phyloP scores from a whole-genome alignment of 2,329 filamentous ascomycete species.

The Pseudogymnoascus sp. region DNA sequence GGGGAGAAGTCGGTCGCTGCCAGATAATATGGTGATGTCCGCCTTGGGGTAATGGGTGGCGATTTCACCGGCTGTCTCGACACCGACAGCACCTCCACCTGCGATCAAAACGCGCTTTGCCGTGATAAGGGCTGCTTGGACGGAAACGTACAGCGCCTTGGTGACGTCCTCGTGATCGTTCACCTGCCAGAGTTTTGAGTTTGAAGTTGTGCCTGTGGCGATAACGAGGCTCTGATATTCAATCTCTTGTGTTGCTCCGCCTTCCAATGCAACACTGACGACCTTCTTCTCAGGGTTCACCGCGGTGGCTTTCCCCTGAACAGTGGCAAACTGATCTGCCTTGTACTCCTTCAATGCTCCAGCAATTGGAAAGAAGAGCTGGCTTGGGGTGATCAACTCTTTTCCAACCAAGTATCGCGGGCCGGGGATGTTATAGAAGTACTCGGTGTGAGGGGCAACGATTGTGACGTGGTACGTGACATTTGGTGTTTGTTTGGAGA shows the following conservation, averaged over 20 bases:
- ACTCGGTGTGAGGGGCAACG: constrained; percentile 44
- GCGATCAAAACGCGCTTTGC: constrained; percentile 24
- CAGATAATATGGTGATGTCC: constrained; percentile 20
- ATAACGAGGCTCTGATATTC: constrained; percentile 44
- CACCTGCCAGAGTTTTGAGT: constrained; percentile 40
- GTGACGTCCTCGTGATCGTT: constrained; percentile 30
- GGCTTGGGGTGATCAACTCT: constrained; percentile 36
- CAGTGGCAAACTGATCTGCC: constrained; percentile 38
- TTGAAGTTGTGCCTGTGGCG: constrained; percentile 39
- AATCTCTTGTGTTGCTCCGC: constrained; percentile 17
- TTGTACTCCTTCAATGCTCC: constrained; percentile 43
- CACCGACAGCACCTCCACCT: constrained; percentile 26
- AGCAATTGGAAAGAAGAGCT: constrained; percentile 42
- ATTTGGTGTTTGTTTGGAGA: constrained; percentile 8
- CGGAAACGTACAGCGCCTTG: constrained; percentile 1
- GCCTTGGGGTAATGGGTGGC: constrained; percentile 15
- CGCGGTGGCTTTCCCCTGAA: constrained; percentile 40
- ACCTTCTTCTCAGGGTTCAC: constrained; percentile 36
- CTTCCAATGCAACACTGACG: constrained; percentile 30
- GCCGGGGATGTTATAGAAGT: constrained; percentile 45
- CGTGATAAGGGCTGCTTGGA: constrained; percentile 9
- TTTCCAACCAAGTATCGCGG: constrained; percentile 45
- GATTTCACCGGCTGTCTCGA: constrained; percentile 28
- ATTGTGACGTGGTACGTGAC: constrained; percentile 42
- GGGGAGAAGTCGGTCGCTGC: constrained; percentile 11